These are phyloP conservation scores for Spergularia azorica DNA, from an alignment of 179 eudicot genomes.

Conservation along the genomic window DNA sequence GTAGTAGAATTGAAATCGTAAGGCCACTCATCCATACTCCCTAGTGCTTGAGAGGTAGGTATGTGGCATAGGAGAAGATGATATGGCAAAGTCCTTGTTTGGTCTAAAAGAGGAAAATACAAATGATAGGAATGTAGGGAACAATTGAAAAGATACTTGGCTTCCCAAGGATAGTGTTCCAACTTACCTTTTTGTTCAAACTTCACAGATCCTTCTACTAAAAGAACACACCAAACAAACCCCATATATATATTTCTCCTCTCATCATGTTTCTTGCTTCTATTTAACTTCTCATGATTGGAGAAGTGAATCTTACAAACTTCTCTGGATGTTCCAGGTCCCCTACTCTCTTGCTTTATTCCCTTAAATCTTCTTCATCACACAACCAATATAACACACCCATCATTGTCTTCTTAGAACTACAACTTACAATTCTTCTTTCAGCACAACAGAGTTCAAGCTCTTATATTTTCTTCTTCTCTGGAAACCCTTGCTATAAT, in stretches of 20 bases:
- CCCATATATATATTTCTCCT: constrained; percentile 14
- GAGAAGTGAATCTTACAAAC: constrained; percentile 36
- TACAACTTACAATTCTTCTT: constrained; percentile 16
- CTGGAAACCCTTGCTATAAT: background rate
- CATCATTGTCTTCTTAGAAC: constrained; percentile 14
- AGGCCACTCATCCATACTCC: too few species aligned
- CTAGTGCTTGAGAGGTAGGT: too few species aligned
- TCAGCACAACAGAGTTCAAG: constrained; percentile 6
- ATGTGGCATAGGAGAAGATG: background rate
- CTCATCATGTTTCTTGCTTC: background rate
- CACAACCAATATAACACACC: constrained; percentile 17
- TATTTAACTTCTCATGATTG: constrained; percentile 36
- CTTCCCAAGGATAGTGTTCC: constrained; percentile 49
- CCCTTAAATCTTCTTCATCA: constrained; percentile 32
- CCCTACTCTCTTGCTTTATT: constrained; percentile 34
- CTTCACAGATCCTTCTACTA: constrained; percentile 27
- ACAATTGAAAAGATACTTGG: constrained; percentile 47
- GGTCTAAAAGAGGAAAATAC: constrained; percentile 40
- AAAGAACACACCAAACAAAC: background rate
- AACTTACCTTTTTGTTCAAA: constrained; percentile 43
- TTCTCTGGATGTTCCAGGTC: constrained; percentile 32
- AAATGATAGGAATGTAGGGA: constrained; percentile 49
- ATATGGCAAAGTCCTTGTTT: constrained; percentile 21
- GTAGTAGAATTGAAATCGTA: too few species aligned
- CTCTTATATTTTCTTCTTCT: constrained; percentile 11